These are phyloP conservation scores for Gossypium sturtianum DNA, from an alignment of 345 rosid species.

Conservation along the genomic window DNA sequence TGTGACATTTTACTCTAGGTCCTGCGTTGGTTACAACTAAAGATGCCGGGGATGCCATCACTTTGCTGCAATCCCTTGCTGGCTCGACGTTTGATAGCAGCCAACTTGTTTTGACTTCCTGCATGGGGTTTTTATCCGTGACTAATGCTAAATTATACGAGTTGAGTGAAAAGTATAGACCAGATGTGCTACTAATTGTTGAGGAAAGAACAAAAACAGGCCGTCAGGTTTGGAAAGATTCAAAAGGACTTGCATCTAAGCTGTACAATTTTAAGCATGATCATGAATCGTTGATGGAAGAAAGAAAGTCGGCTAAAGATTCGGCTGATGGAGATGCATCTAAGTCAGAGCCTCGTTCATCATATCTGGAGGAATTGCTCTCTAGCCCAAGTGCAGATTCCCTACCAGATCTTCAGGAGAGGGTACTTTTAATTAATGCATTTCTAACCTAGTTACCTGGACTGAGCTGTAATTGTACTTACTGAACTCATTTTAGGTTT, in stretches of 20 bases:
- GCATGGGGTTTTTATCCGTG: slow-evolving; percentile 75
- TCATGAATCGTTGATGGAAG: slow-evolving; percentile 34
- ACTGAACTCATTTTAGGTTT: slow-evolving; percentile 5
- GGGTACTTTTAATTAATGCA: slow-evolving; percentile 36
- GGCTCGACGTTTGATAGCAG: slow-evolving; percentile 98
- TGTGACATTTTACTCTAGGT: slow-evolving; percentile 39
- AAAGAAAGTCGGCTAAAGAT: slow-evolving; percentile 30
- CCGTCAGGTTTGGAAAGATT: slow-evolving; percentile 55
- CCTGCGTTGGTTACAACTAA: slow-evolving; percentile 78
- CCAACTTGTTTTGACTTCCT: slow-evolving; percentile 86
- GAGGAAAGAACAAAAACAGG: slow-evolving; percentile 64
- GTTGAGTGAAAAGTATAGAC: slow-evolving; percentile 72
- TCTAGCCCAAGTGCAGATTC: slow-evolving; percentile 37
- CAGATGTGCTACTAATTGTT: slow-evolving; percentile 47
- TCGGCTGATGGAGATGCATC: slow-evolving; percentile 21
- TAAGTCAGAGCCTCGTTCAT: slow-evolving; percentile 19
- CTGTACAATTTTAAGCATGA: slow-evolving; percentile 81
- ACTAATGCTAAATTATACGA: slow-evolving; percentile 68
- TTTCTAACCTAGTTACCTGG: background rate
- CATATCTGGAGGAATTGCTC: slow-evolving; percentile 40
- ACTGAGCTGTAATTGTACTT: background rate
- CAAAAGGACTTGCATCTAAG: slow-evolving; percentile 79
- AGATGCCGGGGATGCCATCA: slow-evolving; percentile 94
- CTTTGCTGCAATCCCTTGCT: slow-evolving; percentile 73
- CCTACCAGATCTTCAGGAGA: slow-evolving; percentile 80